Base-by-base conservation (phyloP, 2,329 filamentous ascomycete species). In the Aspergillus ustus region DNA sequence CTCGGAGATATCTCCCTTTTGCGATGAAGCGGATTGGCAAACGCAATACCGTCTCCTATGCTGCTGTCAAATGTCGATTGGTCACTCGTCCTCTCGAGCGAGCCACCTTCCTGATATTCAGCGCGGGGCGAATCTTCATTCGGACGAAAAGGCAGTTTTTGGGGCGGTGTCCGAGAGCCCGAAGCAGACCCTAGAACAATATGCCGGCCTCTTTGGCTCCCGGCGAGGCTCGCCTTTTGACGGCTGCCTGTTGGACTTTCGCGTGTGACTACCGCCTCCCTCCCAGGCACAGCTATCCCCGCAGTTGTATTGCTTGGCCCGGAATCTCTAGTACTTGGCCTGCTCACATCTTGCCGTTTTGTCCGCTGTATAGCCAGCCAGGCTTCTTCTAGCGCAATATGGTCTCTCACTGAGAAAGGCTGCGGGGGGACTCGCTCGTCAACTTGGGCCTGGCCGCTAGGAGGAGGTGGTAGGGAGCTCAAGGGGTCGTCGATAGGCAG, bases 401-500 rank as follows among this genome's bases (percentile, higher is more conserved):
- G 96, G 77, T 97, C 93, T 61, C 87, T 88, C 4, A 83, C 83
- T 0, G 91, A 90, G 75, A 96, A 97, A 0, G 93, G 92, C 48
- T 91, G 87, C 8, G 92, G 86, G 51, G 87, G 85, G 40, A 85
- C 83, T 68, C 85, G 88, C 37, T 82, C 77, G 59, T 83, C 75
- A 59, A 80, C 84, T 15, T 83, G 73, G 54, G 73, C 76, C 59
- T 79, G 74, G 52, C 76, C 75, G 22, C 78, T 89, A 78, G 73
- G 82, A 65, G 74, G 84, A 69, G 72, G 85, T 73, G 75, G 87
- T 72, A 78, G 83, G 75, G 89, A 85, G 9, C 90, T 92, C n/a
- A 96, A 83, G 25, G 92, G 92, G 71, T 97, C 93, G 71, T 97
- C 93, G 72, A 97, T 93, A 31, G 92, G 89, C 53, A 94, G 85